phyloP scores from a whole-genome alignment of 108 stramenopile species.

The Ochromonas danica region DNA sequence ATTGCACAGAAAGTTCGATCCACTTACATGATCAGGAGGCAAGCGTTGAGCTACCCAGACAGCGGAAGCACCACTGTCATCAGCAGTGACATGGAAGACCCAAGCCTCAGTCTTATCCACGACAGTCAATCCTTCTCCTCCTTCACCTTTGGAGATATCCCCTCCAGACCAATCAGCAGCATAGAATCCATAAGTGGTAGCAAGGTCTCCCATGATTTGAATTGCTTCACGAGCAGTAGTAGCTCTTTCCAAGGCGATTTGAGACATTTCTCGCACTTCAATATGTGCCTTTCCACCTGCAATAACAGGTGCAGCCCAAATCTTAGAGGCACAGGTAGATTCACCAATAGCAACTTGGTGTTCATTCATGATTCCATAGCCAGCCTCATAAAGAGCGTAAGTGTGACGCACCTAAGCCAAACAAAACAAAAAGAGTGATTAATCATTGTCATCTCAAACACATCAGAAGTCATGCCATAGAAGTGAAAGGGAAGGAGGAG shows the following conservation, averaged over 20 bases:
- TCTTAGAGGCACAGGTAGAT: slow-evolving; percentile 1
- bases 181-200: slow-evolving; percentile 11
- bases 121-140: slow-evolving; percentile 16
- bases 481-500: not conserved
- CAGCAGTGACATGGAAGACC: slow-evolving; percentile 15
- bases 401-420: not conserved
- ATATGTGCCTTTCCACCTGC: slow-evolving; percentile 21
- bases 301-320: slow-evolving; percentile 6
- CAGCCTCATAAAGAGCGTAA: slow-evolving; percentile 27
- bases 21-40: not conserved
- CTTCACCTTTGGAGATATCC: not conserved
- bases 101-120: slow-evolving; percentile 16
- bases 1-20: not conserved
- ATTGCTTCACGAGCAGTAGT: slow-evolving; percentile 24
- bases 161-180: slow-evolving; percentile 17
- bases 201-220: slow-evolving; percentile 22
- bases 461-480: not conserved
- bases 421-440: no score
- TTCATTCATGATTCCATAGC: slow-evolving; percentile 32
- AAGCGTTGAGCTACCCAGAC: slow-evolving; percentile 11
- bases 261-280: slow-evolving; percentile 24
- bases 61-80: slow-evolving; percentile 10
- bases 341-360: slow-evolving; percentile 13
- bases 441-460: not conserved
- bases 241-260: slow-evolving; percentile 3